A percentile compares a stretch with the other conserved stretches of the same genome.
Conservation (phyloP, 345 rosid genomes). For the Citrus maxima region DNA sequence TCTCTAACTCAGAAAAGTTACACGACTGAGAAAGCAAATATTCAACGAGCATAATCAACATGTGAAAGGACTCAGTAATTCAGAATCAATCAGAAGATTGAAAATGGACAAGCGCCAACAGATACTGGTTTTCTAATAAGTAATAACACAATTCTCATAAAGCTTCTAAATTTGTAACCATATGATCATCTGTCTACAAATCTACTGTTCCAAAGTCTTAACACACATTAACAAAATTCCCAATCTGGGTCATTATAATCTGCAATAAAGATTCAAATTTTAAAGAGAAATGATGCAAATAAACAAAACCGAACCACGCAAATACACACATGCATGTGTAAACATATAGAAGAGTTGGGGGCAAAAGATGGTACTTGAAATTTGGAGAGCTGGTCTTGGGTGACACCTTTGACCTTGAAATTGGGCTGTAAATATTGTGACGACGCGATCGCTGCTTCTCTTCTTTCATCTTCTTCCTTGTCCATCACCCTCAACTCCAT, state of each 20-base stretch:
- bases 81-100: background rate
- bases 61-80: background rate
- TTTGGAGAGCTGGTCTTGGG: slow-evolving; percentile 50
- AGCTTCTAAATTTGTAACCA: background rate
- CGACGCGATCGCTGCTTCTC: slow-evolving; percentile 55
- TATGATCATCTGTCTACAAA: too few relatives aligned
- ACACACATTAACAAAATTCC: background rate
- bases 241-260: background rate
- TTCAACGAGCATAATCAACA: background rate
- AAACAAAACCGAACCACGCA: background rate
- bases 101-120: background rate
- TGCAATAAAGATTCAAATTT: background rate
- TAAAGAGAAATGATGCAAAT: background rate
- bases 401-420: slow-evolving; percentile 38
- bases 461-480: slow-evolving; percentile 45
- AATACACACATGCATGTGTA: background rate
- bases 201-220: background rate
- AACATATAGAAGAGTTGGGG: background rate
- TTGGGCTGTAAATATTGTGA: slow-evolving; percentile 34
- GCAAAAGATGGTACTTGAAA: slow-evolving; percentile 35
- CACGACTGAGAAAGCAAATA: background rate
- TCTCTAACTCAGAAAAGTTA: background rate
- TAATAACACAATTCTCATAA: background rate
- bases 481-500: background rate
- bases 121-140: background rate